Evolutionary conservation across 345 rosid species (phyloP).

Genomic region (Hibiscus tridactylites): DNA sequence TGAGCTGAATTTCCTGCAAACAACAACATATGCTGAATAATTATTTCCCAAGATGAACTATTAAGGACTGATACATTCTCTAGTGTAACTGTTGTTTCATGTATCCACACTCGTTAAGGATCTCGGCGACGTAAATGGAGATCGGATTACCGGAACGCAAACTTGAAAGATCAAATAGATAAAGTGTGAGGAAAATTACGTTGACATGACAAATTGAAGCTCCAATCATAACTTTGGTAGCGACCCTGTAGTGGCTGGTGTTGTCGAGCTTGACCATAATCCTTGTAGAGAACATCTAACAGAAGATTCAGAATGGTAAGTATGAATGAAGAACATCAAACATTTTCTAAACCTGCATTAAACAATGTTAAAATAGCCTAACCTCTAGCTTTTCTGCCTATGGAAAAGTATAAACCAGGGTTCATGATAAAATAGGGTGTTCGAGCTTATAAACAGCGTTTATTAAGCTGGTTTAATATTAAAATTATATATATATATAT

Average conservation of each 20-base stretch:
- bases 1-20: not conserved
- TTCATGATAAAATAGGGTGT: not conserved
- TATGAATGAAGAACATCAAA: not conserved
- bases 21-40: not conserved
- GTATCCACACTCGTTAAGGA: no score
- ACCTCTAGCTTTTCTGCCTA: not conserved
- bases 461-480: not conserved
- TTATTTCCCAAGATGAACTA: not conserved
- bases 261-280: not conserved
- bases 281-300: not conserved
- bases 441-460: not conserved
- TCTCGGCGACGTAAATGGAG: no score
- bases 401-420: not conserved
- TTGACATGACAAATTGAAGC: not conserved
- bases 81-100: no score
- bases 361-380: not conserved
- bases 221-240: not conserved
- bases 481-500: not conserved
- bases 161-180: not conserved
- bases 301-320: not conserved
- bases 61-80: not conserved
- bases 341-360: not conserved
- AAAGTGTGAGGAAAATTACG: not conserved
- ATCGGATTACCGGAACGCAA: not conserved
- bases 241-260: not conserved